A percentile compares a stretch with the other conserved stretches of the same genome.
Conservation (phyloP, 257 asterid genomes). For the Hygrophila difformis region DNA sequence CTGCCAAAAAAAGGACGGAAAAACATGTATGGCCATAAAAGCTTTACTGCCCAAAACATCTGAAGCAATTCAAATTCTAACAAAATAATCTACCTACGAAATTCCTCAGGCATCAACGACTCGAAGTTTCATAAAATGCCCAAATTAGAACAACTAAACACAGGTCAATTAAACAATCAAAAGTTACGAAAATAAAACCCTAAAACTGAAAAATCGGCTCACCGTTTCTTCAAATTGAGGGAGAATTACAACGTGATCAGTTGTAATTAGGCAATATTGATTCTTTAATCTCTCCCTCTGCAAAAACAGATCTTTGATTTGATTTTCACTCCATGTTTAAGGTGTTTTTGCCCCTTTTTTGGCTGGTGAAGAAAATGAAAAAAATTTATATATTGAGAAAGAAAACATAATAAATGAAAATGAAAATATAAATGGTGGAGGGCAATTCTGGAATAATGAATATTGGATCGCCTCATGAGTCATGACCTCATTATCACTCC, state of each 20-base stretch:
- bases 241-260: conserved; percentile 16
- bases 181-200: conserved; percentile 23
- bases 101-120: background rate
- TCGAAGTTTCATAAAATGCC: conserved; percentile 22
- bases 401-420: too few species aligned
- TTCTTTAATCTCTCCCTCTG: conserved; percentile 16
- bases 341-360: conserved; percentile 42
- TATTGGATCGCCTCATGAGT: too few species aligned
- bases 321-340: conserved; percentile 31
- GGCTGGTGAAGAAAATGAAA: conserved; percentile 24
- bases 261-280: conserved; percentile 22
- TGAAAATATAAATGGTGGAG: too few species aligned
- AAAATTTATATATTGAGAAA: conserved; percentile 13
- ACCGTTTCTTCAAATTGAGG: conserved; percentile 38
- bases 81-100: conserved; percentile 11
- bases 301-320: conserved; percentile 18
- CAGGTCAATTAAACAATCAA: conserved; percentile 22
- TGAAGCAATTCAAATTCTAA: conserved; percentile 10
- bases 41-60: conserved; percentile 6
- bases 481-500: too few species aligned
- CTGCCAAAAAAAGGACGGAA: background rate
- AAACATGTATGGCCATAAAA: conserved; percentile 3
- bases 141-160: conserved; percentile 13
- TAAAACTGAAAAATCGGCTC: conserved; percentile 21
- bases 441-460: too few species aligned